Evolutionary conservation across 2,329 filamentous ascomycete species (phyloP), one percentile per base, ranked within the genome.

Genomic region (Cadophora sp.): DNA sequence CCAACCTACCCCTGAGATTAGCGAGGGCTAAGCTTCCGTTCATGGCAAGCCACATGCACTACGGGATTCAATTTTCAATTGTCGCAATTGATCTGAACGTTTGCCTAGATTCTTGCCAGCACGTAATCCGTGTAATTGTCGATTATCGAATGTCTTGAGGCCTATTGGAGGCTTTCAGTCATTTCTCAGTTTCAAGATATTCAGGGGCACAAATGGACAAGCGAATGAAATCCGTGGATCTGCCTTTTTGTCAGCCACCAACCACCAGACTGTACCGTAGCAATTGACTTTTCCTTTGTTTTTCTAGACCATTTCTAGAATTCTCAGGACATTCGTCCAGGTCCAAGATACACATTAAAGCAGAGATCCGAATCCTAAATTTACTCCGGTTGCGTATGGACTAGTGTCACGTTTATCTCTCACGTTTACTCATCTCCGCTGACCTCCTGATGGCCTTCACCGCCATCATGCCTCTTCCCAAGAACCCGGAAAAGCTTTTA

Each of bases 101-200:
- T 6, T 43, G 5, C 43, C 19, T 2, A 48, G n/a, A 48, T 22
- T 1, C 1, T 22, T 48, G 16, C 12, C 27, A 55, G 51, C 51
- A 55, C 14, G 51, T n/a, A 29, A 55, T 31, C 2, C 1, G 11
- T 19, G 27, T n/a, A 55, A n/a, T 27, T 55, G 51, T n/a, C 27
- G 7, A 31, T 9, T 16, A 31, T 7, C 6, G 8, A 9, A 9
- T n/a, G 3, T 31, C 12, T 8, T 27, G 1, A 31, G 6, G 3
- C n/a, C 16, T 48, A 55, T 55, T 55, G 51, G 51, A 29, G 4
- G 51, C 26, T 19, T 37, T 58, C n/a, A 11, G 29, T 58, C 55
- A 58, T 58, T 58, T 58, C 29, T 58, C 55, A 37, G 12, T 22
- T 58, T 37, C 55, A 22, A n/a, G 31, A 37, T 58, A 58, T 58